Evolutionary conservation across 2,329 filamentous ascomycete species (phyloP), one percentile per base, ranked within the genome.

Genomic region (Emericellopsis cladophorae): DNA sequence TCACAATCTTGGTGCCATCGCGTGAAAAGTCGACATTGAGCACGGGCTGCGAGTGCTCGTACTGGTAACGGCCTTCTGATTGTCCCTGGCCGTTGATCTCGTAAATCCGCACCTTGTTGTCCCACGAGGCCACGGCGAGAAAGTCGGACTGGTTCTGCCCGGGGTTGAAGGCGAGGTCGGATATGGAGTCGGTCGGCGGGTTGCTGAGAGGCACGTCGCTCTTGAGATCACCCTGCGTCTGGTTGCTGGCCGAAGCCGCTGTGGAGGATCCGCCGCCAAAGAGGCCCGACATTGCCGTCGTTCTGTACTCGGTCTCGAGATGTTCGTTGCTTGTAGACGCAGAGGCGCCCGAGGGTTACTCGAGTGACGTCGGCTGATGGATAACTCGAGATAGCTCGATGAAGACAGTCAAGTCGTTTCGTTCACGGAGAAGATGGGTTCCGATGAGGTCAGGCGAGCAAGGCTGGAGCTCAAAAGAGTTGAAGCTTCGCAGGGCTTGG

Each of bases 21-120:
- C 82, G 86, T 60, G 86, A 88, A 76, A 90, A 96, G 55, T 88
- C 83, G 48, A 82, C 81, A 56, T 78, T 84, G 45, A 98, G 66
- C 4, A 94, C 89, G 4, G 89, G 87, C 36, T 74, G 85, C 49
- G 87, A 82, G 62, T 93, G 86, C 50, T 93, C 84, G 56, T 92
- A 93, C 44, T 82, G 68, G 47, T 87, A 87, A 55, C 89, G 90
- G 39, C 87, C 88, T 57, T 87, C 78, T 54, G 84, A 90, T 56
- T 84, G 76, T 35, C 88, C 87, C 49, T 78, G 78, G 42, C 64
- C 65, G 48, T 81, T 78, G 57, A 96, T 87, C 61, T 96, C 87
- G 66, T 96, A 98, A 57, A 98, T 90, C 55, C 89, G 83, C 47
- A 96, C 87, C 61, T 95, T 94, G 68, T 93, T 94, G 65, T 98